These are phyloP conservation scores for Diutina ranongensis DNA, from an alignment of 1,139 yeast genomes.

Conservation along the genomic window DNA sequence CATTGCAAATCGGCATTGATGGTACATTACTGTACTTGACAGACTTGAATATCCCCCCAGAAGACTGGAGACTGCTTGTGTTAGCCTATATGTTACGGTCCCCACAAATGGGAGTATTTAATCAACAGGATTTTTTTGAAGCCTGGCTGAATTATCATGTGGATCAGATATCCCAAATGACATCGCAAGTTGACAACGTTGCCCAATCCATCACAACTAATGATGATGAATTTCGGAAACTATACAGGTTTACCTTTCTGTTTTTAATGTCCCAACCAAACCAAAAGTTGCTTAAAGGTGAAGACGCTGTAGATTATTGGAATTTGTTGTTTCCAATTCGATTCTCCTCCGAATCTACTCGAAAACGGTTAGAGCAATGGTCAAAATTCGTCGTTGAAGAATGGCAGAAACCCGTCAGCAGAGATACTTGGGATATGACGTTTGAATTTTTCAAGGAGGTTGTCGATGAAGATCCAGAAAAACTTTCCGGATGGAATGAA, in stretches of 20 bases:
- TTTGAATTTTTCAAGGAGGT: constrained; percentile 51
- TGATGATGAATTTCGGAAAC: constrained; percentile 29
- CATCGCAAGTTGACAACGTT: constrained; percentile 23
- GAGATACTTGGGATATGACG: constrained; percentile 82
- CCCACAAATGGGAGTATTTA: constrained; percentile 55
- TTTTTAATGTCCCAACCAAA: constrained; percentile 47
- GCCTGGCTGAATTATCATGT: constrained; percentile 41
- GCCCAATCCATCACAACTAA: constrained; percentile 15
- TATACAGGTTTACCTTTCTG: constrained; percentile 63
- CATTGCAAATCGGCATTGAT: constrained; percentile 44
- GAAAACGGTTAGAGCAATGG: constrained; percentile 37
- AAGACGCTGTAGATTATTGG: constrained; percentile 75
- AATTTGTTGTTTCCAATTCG: constrained; percentile 35
- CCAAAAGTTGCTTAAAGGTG: constrained; percentile 45
- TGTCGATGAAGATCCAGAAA: constrained; percentile 33
- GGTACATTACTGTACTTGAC: constrained; percentile 62
- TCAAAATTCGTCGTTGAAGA: constrained; percentile 30
- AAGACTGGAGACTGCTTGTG: constrained; percentile 58
- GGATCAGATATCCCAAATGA: constrained; percentile 39
- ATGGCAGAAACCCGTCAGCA: constrained; percentile 38
- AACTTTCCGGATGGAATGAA: constrained; percentile 51
- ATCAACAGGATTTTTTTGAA: constrained; percentile 32
- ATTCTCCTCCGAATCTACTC: constrained; percentile 4
- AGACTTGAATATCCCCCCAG: constrained; percentile 62
- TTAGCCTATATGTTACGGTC: constrained; percentile 59